Conservation (phyloP, 352 stramenopile genomes). For the Globisporangium nagaii region DNA sequence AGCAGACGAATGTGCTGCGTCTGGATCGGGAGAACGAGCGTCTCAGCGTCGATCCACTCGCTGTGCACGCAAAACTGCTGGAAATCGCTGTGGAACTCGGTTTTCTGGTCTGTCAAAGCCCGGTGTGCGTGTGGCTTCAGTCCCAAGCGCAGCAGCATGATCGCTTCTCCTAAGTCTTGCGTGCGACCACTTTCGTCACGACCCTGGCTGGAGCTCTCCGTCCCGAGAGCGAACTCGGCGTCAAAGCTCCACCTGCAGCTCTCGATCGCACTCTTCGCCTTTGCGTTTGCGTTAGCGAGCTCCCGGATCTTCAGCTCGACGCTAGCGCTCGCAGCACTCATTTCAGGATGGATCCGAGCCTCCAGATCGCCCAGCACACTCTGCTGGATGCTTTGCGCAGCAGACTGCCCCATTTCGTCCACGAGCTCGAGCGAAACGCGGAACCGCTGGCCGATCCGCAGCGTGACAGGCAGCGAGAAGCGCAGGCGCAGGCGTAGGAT, state of each 20-base stretch:
- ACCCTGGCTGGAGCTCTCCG: background rate
- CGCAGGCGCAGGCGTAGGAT: conserved; percentile 44
- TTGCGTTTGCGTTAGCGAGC: background rate
- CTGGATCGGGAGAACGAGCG: conserved; percentile 36
- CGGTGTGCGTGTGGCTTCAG: background rate
- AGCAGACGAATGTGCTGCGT: conserved; percentile 17
- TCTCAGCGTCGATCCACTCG: conserved; percentile 16
- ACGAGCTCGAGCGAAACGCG: conserved; percentile 38
- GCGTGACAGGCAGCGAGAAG: conserved; percentile 24
- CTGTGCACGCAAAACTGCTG: conserved; percentile 34
- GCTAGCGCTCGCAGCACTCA: no score
- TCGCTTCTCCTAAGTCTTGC: no score
- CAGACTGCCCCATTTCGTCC: conserved; percentile 48
- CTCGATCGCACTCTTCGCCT: background rate
- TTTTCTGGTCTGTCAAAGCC: background rate
- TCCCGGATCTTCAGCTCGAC: background rate
- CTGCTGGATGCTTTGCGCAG: background rate
- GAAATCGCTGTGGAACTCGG: conserved; percentile 12
- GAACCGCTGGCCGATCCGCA: conserved; percentile 23
- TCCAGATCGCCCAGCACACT: background rate
- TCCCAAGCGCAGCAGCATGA: background rate
- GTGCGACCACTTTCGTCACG: no score
- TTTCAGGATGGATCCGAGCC: background rate
- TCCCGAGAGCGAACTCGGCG: background rate
- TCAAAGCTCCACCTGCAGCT: conserved; percentile 7